A percentile compares a stretch with the other conserved stretches of the same genome.
Evolutionary conservation across 305 asterid species (phyloP).

Genomic region (Fraxinus ornus): DNA sequence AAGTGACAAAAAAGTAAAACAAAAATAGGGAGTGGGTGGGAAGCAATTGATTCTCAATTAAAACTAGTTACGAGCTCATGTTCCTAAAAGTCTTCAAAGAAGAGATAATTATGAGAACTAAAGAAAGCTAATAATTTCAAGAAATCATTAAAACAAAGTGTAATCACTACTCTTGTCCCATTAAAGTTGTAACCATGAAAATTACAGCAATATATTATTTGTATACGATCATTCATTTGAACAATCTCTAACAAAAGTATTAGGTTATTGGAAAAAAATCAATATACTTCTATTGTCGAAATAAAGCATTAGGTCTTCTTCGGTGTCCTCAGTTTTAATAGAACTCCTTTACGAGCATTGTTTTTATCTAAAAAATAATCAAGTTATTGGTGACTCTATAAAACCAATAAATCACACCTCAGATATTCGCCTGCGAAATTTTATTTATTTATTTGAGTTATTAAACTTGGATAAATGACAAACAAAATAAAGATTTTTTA

Average conservation of each 20-base stretch:
- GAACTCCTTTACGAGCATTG: too few relatives aligned
- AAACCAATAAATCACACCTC: background rate
- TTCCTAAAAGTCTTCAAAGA: slow-evolving; percentile 22
- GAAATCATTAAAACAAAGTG: slow-evolving; percentile 29
- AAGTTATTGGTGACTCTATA: too few relatives aligned
- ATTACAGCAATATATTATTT: background rate
- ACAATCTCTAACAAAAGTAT: too few relatives aligned
- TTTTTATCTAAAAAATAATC: too few relatives aligned
- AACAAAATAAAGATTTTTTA: background rate
- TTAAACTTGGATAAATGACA: background rate
- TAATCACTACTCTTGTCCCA: slow-evolving; percentile 36
- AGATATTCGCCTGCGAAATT: too few relatives aligned
- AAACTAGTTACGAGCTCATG: slow-evolving; percentile 29
- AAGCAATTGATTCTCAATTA: slow-evolving; percentile 19
- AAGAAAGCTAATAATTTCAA: slow-evolving; percentile 31
- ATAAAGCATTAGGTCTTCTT: too few relatives aligned
- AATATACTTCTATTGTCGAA: too few relatives aligned
- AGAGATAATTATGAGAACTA: slow-evolving; percentile 26
- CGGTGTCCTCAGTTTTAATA: too few relatives aligned
- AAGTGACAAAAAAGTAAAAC: background rate
- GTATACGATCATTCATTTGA: too few relatives aligned
- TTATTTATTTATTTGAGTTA: too few relatives aligned
- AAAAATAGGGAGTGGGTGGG: background rate
- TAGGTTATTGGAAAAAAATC: too few relatives aligned
- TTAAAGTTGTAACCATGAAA: slow-evolving; percentile 22